Conservation (phyloP, 2,329 filamentous ascomycete species). For the Scedosporium boydii region DNA sequence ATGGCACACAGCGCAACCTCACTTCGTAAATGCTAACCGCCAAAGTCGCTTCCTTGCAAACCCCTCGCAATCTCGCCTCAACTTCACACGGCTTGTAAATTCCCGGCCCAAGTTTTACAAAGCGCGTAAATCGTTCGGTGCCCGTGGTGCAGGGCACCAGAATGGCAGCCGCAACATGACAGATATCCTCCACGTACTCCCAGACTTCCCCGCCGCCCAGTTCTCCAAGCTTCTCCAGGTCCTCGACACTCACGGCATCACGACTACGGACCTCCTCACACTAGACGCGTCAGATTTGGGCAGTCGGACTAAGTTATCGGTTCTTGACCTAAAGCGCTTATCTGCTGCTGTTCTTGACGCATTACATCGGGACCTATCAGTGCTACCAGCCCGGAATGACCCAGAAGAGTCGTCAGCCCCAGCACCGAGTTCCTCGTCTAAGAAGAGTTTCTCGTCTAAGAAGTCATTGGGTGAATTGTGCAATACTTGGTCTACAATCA, state of each 20-base stretch:
- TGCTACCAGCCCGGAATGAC: constrained; percentile 7
- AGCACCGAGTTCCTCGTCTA: background rate
- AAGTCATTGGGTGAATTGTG: constrained; percentile 1
- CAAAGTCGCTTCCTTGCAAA: too few species aligned
- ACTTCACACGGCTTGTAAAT: background rate
- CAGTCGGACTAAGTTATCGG: constrained; percentile 72
- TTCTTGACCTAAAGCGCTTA: constrained; percentile 70
- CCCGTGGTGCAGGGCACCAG: background rate
- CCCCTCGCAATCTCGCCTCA: too few species aligned
- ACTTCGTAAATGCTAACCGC: too few species aligned
- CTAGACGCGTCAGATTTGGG: constrained; percentile 76
- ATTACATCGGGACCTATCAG: constrained; percentile 52
- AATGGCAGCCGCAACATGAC: constrained; percentile 47
- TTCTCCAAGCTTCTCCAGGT: constrained; percentile 69
- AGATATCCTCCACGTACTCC: constrained; percentile 76
- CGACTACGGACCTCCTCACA: constrained; percentile 75
- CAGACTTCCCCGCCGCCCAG: constrained; percentile 62
- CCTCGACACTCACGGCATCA: constrained; percentile 69
- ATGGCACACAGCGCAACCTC: too few species aligned
- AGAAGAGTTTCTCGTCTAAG: background rate
- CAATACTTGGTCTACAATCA: constrained; percentile 52
- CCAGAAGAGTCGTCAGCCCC: background rate
- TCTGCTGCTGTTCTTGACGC: constrained; percentile 56
- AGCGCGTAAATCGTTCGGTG: background rate
- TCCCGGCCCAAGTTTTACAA: background rate